phyloP scores from a whole-genome alignment of 192 early-diverging fungal genomes.

The Irineochytrium annulatum region DNA sequence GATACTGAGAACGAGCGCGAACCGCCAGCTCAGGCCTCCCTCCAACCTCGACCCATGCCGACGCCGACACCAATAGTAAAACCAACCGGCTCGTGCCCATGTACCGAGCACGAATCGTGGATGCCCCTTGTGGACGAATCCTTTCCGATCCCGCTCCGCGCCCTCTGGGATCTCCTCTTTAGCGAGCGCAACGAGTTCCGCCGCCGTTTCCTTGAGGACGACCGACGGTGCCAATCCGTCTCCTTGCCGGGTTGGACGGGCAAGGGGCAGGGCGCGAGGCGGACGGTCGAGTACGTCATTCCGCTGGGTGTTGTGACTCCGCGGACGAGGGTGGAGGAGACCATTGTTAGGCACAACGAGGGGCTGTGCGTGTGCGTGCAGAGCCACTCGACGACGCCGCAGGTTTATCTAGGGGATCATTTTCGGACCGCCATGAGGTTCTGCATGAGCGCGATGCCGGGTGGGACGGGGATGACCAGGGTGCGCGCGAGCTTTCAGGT shows the following conservation, averaged over 20 bases:
- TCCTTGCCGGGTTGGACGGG: background rate
- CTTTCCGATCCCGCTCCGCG: background rate
- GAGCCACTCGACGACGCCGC: background rate
- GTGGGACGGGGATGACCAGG: background rate
- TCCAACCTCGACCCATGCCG: too few relatives aligned
- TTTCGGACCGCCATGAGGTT: background rate
- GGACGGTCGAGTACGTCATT: background rate
- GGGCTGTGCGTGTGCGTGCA: background rate
- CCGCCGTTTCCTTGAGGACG: background rate
- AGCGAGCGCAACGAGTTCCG: background rate
- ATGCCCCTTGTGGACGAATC: background rate
- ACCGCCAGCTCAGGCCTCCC: too few relatives aligned
- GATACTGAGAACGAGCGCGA: too few relatives aligned
- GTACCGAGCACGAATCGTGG: background rate
- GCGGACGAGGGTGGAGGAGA: background rate
- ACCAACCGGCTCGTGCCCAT: background rate
- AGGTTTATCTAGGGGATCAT: background rate
- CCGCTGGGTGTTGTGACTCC: background rate
- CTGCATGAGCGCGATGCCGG: background rate
- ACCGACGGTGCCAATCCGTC: background rate
- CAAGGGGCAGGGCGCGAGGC: background rate
- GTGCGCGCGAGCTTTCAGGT: background rate
- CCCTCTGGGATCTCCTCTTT: background rate
- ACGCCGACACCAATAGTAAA: too few relatives aligned
- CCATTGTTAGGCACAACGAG: background rate